phyloP scores from a whole-genome alignment of 2,329 filamentous ascomycete species.

The Geosmithia putterillii region DNA sequence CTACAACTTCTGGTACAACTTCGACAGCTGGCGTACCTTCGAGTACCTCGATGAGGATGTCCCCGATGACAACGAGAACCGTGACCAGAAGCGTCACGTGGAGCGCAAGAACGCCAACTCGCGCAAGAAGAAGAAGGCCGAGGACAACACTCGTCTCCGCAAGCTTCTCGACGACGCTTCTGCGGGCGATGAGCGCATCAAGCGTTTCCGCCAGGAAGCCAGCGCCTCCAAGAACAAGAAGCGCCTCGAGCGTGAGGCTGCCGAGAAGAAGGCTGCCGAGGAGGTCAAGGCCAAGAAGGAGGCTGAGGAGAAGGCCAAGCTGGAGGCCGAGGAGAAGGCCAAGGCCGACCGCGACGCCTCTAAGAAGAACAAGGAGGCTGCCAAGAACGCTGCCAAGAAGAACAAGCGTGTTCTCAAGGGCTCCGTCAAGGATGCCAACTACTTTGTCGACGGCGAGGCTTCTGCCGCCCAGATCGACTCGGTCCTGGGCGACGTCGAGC shows the following conservation, averaged over 20 bases:
- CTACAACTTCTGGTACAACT: conserved; percentile 99
- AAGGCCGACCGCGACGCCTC: conserved; percentile 71
- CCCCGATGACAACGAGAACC: conserved; percentile 96
- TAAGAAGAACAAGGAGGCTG: conserved; percentile 98
- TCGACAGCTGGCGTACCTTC: conserved; percentile 94
- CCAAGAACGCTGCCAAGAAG: conserved; percentile 99
- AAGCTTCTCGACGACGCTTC: conserved; percentile 81
- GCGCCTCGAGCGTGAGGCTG: conserved; percentile 78
- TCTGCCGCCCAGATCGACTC: conserved; percentile 69
- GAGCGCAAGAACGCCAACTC: conserved; percentile 98
- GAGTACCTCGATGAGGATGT: conserved; percentile 99
- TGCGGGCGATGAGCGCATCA: conserved; percentile 84
- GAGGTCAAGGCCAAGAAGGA: conserved; percentile 76
- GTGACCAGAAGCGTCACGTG: conserved; percentile 95
- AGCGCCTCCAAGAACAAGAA: conserved; percentile 96
- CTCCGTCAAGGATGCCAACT: conserved; percentile 95
- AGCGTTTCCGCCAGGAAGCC: conserved; percentile 87
- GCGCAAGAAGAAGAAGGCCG: conserved; percentile 98
- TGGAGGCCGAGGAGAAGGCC: conserved; percentile 75
- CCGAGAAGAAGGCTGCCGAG: conserved; percentile 75
- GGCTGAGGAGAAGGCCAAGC: conserved; percentile 66
- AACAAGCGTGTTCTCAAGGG: conserved; percentile 96
- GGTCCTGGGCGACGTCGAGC: conserved; percentile 76
- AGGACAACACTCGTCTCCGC: conserved; percentile 85
- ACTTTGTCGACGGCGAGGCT: conserved; percentile 70